These are phyloP conservation scores for Datura wrightii DNA, from an alignment of 257 asterid species.

Conservation along the genomic window DNA sequence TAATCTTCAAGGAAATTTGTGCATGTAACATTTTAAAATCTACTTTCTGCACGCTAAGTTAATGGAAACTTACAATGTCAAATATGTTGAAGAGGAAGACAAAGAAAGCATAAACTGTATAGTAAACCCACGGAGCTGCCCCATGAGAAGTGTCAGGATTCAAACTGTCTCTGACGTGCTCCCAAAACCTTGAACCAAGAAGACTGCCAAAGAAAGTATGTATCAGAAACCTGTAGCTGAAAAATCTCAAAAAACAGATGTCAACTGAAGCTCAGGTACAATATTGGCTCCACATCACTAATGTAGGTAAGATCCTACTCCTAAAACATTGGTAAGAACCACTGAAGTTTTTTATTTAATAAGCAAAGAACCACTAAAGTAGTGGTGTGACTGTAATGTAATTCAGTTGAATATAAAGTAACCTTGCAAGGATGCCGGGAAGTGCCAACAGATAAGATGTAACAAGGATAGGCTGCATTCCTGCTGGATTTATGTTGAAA, in stretches of 20 bases:
- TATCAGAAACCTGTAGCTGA: slow-evolving; percentile 40
- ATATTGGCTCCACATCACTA: neutral
- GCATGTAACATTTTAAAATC: slow-evolving; percentile 16
- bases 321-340: slow-evolving; percentile 20
- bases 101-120: slow-evolving; percentile 79
- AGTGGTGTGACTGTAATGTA: neutral
- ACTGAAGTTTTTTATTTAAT: neutral
- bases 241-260: slow-evolving; percentile 3
- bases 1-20: neutral
- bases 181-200: slow-evolving; percentile 85
- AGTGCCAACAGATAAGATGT: slow-evolving; percentile 96
- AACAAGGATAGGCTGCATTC: slow-evolving; percentile 97
- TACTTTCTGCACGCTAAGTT: neutral
- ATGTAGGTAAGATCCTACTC: neutral
- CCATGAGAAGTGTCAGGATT: slow-evolving; percentile 81
- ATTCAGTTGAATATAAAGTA: slow-evolving; percentile 10
- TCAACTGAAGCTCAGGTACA: slow-evolving; percentile 11
- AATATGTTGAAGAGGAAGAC: slow-evolving; percentile 92
- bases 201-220: slow-evolving; percentile 56
- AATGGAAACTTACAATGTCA: slow-evolving; percentile 83
- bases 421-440: slow-evolving; percentile 93
- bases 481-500: slow-evolving; percentile 98
- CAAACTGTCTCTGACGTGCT: slow-evolving; percentile 63
- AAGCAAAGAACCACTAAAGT: neutral
- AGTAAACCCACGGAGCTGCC: slow-evolving; percentile 95